Evolutionary conservation across 306 rosid genomes (phyloP).

Genomic region (Benincasa hispida): DNA sequence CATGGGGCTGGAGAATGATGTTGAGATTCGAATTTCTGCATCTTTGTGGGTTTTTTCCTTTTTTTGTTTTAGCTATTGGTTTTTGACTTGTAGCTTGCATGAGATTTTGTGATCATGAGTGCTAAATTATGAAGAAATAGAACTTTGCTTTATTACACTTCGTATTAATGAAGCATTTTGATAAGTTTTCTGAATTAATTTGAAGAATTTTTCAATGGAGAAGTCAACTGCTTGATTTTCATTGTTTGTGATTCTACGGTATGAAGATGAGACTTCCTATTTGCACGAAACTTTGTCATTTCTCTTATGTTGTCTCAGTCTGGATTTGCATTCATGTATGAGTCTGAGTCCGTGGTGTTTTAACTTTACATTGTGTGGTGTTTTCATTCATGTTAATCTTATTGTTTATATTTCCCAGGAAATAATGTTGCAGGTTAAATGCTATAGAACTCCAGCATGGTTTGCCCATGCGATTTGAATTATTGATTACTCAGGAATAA

Average conservation of each 20-base stretch:
- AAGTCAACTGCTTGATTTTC: neutral
- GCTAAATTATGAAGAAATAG: neutral
- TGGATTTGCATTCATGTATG: neutral
- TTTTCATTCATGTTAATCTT: neutral
- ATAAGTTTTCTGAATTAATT: neutral
- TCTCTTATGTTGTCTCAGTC: neutral
- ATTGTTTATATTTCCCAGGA: neutral
- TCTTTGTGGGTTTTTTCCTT: neutral
- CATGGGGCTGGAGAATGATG: neutral
- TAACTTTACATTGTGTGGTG: neutral
- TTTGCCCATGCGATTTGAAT: neutral
- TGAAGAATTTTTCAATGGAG: neutral
- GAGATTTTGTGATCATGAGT: neutral
- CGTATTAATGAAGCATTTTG: neutral
- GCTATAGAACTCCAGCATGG: neutral
- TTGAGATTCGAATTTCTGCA: neutral
- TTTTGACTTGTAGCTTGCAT: neutral
- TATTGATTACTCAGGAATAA: neutral
- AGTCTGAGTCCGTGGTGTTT: neutral
- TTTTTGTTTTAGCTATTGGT: neutral
- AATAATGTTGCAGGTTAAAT: neutral
- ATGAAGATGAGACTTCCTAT: neutral
- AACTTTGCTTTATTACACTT: neutral
- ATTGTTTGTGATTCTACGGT: neutral
- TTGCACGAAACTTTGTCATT: neutral